Evolutionary conservation across 345 rosid genomes (phyloP).

Genomic region (Bruguiera sexangula): DNA sequence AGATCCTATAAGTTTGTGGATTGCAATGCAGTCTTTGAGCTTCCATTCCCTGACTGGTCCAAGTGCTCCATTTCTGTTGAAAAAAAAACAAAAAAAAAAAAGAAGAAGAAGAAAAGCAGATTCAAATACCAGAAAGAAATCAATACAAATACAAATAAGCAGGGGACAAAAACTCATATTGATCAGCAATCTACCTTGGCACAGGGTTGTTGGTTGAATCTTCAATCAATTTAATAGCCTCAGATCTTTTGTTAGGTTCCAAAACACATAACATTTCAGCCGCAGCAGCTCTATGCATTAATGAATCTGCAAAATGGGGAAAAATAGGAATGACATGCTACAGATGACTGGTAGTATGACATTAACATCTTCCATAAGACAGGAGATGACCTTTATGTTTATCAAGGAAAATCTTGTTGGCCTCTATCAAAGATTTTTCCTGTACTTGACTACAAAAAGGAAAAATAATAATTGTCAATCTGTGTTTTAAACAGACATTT

Average conservation of each 20-base stretch:
- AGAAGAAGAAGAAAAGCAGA: background rate
- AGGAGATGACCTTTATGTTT: constrained; percentile 61
- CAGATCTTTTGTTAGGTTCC: constrained; percentile 62
- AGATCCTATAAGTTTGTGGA: constrained; percentile 59
- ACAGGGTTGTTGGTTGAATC: constrained; percentile 57
- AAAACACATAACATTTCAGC: constrained; percentile 77
- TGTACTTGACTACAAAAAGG: constrained; percentile 65
- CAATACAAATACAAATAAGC: background rate
- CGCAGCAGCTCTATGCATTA: constrained; percentile 91
- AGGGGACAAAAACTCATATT: background rate
- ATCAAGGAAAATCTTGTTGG: constrained; percentile 66
- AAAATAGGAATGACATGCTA: constrained; percentile 7
- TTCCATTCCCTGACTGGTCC: constrained; percentile 73
- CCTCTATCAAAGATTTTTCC: constrained; percentile 67
- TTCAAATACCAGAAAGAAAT: constrained; percentile 1
- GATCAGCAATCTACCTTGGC: constrained; percentile 43
- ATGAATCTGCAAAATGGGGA: constrained; percentile 52
- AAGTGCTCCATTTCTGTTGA: constrained; percentile 52
- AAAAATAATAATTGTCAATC: background rate
- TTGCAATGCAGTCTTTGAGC: constrained; percentile 74
- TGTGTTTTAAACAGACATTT: background rate
- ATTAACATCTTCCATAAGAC: constrained; percentile 5
- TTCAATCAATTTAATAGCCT: constrained; percentile 74
- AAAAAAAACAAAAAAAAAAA: background rate
- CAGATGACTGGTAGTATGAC: background rate